These are phyloP conservation scores for Areca catechu DNA, from an alignment of 176 grass and related monocot genomes.

Conservation along the genomic window DNA sequence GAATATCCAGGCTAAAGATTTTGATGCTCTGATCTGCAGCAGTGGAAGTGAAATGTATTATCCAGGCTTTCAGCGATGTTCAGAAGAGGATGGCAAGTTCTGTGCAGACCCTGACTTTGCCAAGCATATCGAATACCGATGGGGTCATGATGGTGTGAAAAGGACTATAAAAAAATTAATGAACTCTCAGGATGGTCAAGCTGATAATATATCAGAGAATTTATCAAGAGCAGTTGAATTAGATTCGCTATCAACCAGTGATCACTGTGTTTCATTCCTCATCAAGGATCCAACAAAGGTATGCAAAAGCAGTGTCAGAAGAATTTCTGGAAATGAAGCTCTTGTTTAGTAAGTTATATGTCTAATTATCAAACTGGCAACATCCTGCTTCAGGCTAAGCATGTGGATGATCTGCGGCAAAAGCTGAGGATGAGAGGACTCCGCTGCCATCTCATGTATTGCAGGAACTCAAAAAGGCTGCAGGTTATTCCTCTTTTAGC, in stretches of 20 bases:
- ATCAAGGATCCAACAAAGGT: conserved; percentile 7
- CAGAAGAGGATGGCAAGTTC: background rate
- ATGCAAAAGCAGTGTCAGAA: background rate
- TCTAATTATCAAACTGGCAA: background rate
- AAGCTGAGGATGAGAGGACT: conserved; percentile 13
- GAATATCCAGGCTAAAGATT: conserved; percentile 5
- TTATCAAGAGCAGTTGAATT: background rate
- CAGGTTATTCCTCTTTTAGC: conserved; percentile 14
- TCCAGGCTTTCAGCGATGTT: background rate
- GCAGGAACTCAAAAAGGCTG: conserved; percentile 12
- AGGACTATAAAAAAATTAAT: background rate
- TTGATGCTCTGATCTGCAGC: conserved; percentile 14
- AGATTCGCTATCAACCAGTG: background rate
- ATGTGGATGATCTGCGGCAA: conserved; percentile 6
- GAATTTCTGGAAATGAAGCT: too few relatives aligned
- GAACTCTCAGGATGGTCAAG: background rate
- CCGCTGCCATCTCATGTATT: conserved; percentile 12
- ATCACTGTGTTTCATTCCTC: conserved; percentile 6
- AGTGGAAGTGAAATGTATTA: conserved; percentile 15
- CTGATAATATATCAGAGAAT: background rate
- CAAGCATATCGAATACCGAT: conserved; percentile 10
- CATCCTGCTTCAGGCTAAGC: background rate
- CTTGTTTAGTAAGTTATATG: background rate
- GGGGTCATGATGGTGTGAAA: conserved; percentile 1
- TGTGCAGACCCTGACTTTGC: conserved; percentile 5